Evolutionary conservation across 306 rosid genomes (phyloP), one percentile per base, ranked within the genome.

Genomic region (Cicer judaicum): DNA sequence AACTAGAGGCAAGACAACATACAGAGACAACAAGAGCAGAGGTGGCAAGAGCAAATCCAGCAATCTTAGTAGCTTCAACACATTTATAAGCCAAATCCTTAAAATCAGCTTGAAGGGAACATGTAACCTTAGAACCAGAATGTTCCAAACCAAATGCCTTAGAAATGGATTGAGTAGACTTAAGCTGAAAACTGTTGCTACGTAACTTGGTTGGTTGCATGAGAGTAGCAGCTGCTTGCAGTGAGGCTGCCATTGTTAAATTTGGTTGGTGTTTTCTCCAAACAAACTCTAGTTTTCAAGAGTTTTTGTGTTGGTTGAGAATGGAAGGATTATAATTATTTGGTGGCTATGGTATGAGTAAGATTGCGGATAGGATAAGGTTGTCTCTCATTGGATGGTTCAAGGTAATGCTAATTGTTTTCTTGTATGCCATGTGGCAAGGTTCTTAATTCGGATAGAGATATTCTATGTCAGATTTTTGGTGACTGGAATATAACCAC

Each of bases 11-110:
- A 47, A 40, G 65, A 16, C 5, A 71, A 75, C 90, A 56, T 88
- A 95, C 99, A 78, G 99, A 92, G 70, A 95, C 98, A 72, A 95
- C 89, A 38, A 95, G 97, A 70, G 99, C 98, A 64, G 99, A 95
- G 66, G 99, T 90, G 62, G 98, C 99, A 71, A 95, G 99, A 53
- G 99, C 97, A 42, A 95, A 85, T 10, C 99, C 98, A 2, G 99
- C 98, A 60, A 95, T 83, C 82, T 95, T 95, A 68, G 97, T 71
- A 59, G 93, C 99, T 4, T 95, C 93, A 9, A 81, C 77, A 77
- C 82, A 92, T 64, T 89, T 95, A 12, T 84, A 76, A 52, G 96
- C 82, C 10, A 95, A 79, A 55, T 95, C 98, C 77, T 92, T 90
- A 18, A 84, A 67, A 74, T 84, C 80, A 63, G 75, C 6, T 14